Evolutionary conservation across 495 filamentous ascomycete species (phyloP).

Genomic region (Paragyromitra xinjiangensis): DNA sequence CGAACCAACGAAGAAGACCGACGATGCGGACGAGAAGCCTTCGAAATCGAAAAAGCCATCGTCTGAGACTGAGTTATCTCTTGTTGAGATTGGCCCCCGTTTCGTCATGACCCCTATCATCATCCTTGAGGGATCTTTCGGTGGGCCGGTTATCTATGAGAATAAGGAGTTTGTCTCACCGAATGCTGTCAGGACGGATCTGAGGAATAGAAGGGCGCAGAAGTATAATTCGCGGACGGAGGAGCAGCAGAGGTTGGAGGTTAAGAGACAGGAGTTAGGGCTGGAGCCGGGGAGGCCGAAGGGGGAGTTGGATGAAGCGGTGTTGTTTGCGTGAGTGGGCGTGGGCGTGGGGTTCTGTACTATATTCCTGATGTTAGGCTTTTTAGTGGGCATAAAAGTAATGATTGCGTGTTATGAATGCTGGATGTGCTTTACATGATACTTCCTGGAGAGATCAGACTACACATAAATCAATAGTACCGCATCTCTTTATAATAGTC

Average conservation of each 20-base stretch:
- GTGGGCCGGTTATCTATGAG: conserved; percentile 96
- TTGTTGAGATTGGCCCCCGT: conserved; percentile 93
- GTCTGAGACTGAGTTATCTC: conserved; percentile 71
- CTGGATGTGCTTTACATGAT: not conserved
- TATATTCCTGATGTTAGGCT: conserved; percentile 12
- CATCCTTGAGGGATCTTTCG: conserved; percentile 93
- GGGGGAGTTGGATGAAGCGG: conserved; percentile 79
- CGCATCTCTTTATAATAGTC: not conserved
- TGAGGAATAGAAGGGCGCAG: conserved; percentile 76
- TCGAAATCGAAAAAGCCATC: conserved; percentile 41
- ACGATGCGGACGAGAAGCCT: conserved; percentile 57
- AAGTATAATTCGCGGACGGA: conserved; percentile 78
- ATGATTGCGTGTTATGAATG: not conserved
- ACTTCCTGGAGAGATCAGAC: too few relatives aligned
- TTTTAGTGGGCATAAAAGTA: not conserved
- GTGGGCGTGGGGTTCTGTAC: conserved; percentile 15
- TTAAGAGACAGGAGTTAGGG: conserved; percentile 79
- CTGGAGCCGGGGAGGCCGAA: conserved; percentile 72
- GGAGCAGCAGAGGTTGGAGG: conserved; percentile 72
- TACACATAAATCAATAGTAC: too few relatives aligned
- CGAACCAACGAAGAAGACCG: conserved; percentile 60
- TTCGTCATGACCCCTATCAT: conserved; percentile 96
- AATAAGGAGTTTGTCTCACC: conserved; percentile 98
- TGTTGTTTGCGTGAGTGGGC: conserved; percentile 74
- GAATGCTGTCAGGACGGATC: conserved; percentile 87